Base-by-base conservation (phyloP, 164 flowering plant species). In the Litsea cubeba region DNA sequence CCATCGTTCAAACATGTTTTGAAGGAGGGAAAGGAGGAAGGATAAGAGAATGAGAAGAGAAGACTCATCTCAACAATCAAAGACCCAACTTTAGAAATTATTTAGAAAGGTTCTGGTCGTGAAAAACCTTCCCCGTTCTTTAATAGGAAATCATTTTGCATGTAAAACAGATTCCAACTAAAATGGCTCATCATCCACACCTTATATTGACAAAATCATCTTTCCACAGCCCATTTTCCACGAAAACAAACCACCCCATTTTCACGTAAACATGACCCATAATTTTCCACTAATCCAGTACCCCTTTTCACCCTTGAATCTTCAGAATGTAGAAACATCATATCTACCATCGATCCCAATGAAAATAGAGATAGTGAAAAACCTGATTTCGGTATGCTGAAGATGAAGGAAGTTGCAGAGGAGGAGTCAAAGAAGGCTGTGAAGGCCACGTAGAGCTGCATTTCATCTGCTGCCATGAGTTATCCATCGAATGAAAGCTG, bases 401-500 rank as follows among this genome's bases (percentile, higher is more conserved):
- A n/a, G 71, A n/a, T 23, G 76, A 68, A 14, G 79, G 75, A 14
- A 72, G 85, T 72, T 79, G 76, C 50, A 75, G 79, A 23, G 74
- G 51, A 22, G 71, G n/a, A 3, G 46, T 7, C 57, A 79, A 75
- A 18, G 79, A 76, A n/a, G 82, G 51, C 68, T 68, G 2, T 2
- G 79, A 70, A 30, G 70, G 68, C 79, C 83, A 73, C 50, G 78
- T 12, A 6, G 80, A 78, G 60, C 75, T 71, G 69, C 81, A 78
- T 79, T 82, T 82, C 76, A 25, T 62, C 79, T 76, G 82, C 77
- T 76, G 81, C 87, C 87, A 82, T 10, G 80, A 71, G 72, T 71
- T 74, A 10, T 85, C 85, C 87, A 83, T 85, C 71, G 12, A 50
- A 15, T 12, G 5, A 23, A 24, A 17, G 12, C 73, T 18, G 66